phyloP scores from a whole-genome alignment of 352 stramenopile species.

The Halophytophthora polymorphica region DNA sequence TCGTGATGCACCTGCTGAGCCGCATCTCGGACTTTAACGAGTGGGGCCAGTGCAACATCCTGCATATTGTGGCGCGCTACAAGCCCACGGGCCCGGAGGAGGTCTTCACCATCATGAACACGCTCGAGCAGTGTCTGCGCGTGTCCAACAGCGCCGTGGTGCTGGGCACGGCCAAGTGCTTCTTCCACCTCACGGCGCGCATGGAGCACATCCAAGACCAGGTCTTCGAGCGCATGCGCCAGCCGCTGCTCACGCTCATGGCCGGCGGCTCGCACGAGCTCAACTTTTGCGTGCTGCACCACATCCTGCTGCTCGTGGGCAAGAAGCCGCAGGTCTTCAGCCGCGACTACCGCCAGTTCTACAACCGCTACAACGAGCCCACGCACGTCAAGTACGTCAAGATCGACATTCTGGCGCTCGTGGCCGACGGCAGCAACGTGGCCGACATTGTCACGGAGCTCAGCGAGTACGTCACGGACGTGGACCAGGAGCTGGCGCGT shows the following conservation, averaged over 20 bases:
- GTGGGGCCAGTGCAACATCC: slow-evolving; percentile 97
- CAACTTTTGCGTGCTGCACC: slow-evolving; percentile 96
- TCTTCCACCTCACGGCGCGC: slow-evolving; percentile 94
- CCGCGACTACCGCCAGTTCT: slow-evolving; percentile 97
- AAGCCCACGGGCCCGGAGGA: slow-evolving; percentile 93
- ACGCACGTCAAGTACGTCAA: slow-evolving; percentile 98
- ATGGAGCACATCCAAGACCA: slow-evolving; percentile 89
- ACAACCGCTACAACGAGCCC: slow-evolving; percentile 98
- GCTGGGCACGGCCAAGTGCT: slow-evolving; percentile 96
- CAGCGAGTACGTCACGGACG: slow-evolving; percentile 95
- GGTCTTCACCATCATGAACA: slow-evolving; percentile 98
- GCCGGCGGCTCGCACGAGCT: slow-evolving; percentile 90
- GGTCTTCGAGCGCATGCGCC: slow-evolving; percentile 90
- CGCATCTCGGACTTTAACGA: slow-evolving; percentile 99
- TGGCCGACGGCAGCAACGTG: slow-evolving; percentile 93
- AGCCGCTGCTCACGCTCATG: slow-evolving; percentile 98
- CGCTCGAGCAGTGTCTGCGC: slow-evolving; percentile 92
- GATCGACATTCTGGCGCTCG: slow-evolving; percentile 93
- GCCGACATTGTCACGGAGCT: slow-evolving; percentile 97
- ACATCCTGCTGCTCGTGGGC: slow-evolving; percentile 95
- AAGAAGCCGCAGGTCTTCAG: slow-evolving; percentile 95
- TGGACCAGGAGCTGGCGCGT: slow-evolving; percentile 91
- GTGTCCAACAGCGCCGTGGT: slow-evolving; percentile 96
- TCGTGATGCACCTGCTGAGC: slow-evolving; percentile 97
- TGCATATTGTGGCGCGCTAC: slow-evolving; percentile 95